Conservation (phyloP, 768 basidiomycete genomes). For the Leccinum sublutescens region DNA sequence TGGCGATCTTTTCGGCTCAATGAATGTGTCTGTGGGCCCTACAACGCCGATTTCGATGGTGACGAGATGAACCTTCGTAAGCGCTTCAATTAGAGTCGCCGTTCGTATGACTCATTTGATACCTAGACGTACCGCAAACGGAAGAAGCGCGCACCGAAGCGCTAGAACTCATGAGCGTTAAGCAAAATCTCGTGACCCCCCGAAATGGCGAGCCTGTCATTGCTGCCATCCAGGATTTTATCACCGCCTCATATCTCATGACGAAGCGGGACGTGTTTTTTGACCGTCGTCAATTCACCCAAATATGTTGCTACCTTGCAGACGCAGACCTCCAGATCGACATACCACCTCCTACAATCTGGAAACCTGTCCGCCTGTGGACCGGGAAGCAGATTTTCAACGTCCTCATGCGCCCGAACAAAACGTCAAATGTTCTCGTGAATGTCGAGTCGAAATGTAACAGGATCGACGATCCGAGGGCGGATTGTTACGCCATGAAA, state of each 20-base stretch:
- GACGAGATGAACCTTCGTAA: slow-evolving; percentile 99
- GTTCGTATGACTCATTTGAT: slow-evolving; percentile 2
- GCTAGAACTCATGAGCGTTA: slow-evolving; percentile 94
- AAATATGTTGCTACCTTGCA: slow-evolving; percentile 91
- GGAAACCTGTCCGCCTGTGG: slow-evolving; percentile 92
- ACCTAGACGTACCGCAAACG: slow-evolving; percentile 92
- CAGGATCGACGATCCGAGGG: slow-evolving; percentile 76
- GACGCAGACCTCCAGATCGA: slow-evolving; percentile 93
- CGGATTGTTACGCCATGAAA: slow-evolving; percentile 61
- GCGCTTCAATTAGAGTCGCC: slow-evolving; percentile 26
- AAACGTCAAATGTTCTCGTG: slow-evolving; percentile 74
- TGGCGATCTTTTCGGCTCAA: slow-evolving; percentile 98
- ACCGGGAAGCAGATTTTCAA: slow-evolving; percentile 99
- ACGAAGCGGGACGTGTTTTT: slow-evolving; percentile 92
- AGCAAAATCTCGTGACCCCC: slow-evolving; percentile 95
- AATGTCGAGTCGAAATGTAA: slow-evolving; percentile 97
- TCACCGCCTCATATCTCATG: slow-evolving; percentile 95
- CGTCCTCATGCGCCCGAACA: slow-evolving; percentile 94
- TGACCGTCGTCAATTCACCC: slow-evolving; percentile 91
- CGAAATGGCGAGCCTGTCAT: slow-evolving; percentile 99
- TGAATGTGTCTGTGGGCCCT: slow-evolving; percentile 98
- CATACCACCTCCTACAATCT: slow-evolving; percentile 90
- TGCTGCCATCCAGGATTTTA: slow-evolving; percentile 99
- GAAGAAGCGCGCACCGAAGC: slow-evolving; percentile 98
- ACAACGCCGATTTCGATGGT: slow-evolving; percentile 99